Percentiles rank a stretch among this genome's conserved stretches.
phyloP scores from a whole-genome alignment of 305 asterid species.

The Withania somnifera region DNA sequence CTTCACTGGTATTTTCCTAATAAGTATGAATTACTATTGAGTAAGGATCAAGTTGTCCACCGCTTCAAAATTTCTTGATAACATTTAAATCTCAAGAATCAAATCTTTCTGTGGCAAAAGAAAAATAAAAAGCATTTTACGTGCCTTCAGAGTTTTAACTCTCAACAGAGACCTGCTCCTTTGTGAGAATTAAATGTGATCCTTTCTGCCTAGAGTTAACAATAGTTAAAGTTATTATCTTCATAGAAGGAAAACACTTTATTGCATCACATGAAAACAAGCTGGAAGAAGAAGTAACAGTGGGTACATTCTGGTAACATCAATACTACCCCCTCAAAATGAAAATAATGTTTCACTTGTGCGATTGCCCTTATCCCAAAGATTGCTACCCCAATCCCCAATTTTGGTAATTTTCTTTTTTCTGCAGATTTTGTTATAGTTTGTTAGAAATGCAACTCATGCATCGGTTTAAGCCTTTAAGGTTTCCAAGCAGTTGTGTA shows the following conservation, averaged over 20 bases:
- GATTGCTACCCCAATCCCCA: neutral
- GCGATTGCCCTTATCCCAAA: neutral
- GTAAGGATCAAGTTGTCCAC: neutral
- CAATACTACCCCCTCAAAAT: neutral
- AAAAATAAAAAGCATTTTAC: neutral
- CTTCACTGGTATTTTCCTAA: neutral
- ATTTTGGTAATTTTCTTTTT: neutral
- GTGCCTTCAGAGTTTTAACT: neutral
- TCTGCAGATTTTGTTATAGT: neutral
- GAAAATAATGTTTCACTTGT: neutral
- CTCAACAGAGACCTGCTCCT: neutral
- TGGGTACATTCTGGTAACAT: neutral
- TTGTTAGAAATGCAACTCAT: neutral
- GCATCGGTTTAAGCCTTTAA: neutral
- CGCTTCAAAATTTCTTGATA: neutral
- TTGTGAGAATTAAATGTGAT: neutral
- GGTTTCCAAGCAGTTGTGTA: neutral
- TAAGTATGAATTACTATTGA: neutral
- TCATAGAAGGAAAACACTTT: neutral
- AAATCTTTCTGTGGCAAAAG: neutral
- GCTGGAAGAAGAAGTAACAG: neutral
- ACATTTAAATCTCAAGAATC: neutral
- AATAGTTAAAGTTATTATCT: too few relatives aligned
- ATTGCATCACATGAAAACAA: neutral
- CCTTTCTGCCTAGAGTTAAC: neutral